Evolutionary conservation across 805 yeast genomes (phyloP), one percentile per base, ranked within the genome.

Genomic region (Yamadazyma ubonensis): DNA sequence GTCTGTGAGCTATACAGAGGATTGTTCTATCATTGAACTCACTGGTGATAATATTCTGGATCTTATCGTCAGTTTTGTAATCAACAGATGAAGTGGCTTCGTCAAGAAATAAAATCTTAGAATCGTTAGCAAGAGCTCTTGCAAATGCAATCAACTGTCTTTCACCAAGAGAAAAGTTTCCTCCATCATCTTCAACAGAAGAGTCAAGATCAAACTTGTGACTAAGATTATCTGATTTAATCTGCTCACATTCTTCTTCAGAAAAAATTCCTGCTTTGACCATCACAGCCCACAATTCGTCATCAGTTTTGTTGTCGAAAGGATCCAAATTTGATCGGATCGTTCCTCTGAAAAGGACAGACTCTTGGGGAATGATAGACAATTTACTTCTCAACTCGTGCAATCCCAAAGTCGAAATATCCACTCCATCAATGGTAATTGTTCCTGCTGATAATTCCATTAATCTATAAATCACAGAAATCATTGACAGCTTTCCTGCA

Each of bases 1-100:
- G 69, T 46, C 96, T 71, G 61, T 88, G 96, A 2, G 96, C 96
- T 61, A 89, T 87, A 47, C 96, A 87, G 46, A 88, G 66, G 38
- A 88, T 81, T 0, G 96, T 88, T 43, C 90, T 79, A 22, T 78
- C 61, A 3, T 59, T 39, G 55, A 89, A 89, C 54, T 86, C 90
- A 14, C 67, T 65, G 12, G 74, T 67, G 36, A 84, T 83, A 4
- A 95, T 83, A 10, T 63, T 49, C 56, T 88, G 96, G 48, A 88
- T 84, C 54, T 76, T 76, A 5, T 83, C 70, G 60, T 88, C 96
- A 0, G 96, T 87, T 51, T 83, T 87, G 54, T 86, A 88, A 63
- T 88, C 96, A 45, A 88, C 86, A 26, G 81, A 75, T 0, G 85
- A 78, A 0, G 88, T 81, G 21, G 87, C 96, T 63, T 88, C 96